Conservation (phyloP, 2,329 filamentous ascomycete species). For the Ophiostoma piceae region DNA sequence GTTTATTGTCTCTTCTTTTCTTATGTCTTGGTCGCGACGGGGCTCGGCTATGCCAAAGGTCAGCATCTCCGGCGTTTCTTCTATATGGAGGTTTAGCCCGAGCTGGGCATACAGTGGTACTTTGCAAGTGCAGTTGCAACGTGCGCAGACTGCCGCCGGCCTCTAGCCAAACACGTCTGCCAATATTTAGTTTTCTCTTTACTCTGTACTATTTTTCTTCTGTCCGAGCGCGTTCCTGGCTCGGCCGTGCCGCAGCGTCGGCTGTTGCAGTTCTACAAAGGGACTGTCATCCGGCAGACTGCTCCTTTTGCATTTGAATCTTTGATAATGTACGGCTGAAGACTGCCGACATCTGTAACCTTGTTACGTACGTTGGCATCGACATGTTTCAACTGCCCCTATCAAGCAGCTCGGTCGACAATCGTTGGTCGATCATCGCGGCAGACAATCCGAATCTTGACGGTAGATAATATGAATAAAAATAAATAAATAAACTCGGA, state of each 20-base stretch:
- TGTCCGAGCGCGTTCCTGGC: constrained; percentile 1
- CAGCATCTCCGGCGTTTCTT: neutral
- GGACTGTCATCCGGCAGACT: neutral
- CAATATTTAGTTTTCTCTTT: neutral
- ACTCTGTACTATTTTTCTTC: neutral
- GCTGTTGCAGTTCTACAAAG: neutral
- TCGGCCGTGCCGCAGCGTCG: neutral
- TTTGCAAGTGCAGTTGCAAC: neutral
- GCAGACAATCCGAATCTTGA: too few relatives aligned
- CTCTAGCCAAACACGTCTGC: constrained; percentile 9
- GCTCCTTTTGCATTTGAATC: too few relatives aligned
- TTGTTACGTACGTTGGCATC: neutral
- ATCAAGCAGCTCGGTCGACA: neutral
- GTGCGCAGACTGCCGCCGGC: neutral
- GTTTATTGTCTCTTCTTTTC: neutral
- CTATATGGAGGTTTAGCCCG: neutral
- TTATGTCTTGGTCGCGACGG: neutral
- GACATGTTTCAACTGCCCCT: neutral
- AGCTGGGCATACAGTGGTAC: too few relatives aligned
- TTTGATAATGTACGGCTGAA: too few relatives aligned
- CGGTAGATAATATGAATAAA: neutral
- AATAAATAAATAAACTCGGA: neutral
- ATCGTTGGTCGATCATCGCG: neutral
- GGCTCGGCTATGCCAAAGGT: neutral
- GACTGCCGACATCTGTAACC: neutral